phyloP scores from a whole-genome alignment of 345 rosid genomes.

The Populus deltoides region DNA sequence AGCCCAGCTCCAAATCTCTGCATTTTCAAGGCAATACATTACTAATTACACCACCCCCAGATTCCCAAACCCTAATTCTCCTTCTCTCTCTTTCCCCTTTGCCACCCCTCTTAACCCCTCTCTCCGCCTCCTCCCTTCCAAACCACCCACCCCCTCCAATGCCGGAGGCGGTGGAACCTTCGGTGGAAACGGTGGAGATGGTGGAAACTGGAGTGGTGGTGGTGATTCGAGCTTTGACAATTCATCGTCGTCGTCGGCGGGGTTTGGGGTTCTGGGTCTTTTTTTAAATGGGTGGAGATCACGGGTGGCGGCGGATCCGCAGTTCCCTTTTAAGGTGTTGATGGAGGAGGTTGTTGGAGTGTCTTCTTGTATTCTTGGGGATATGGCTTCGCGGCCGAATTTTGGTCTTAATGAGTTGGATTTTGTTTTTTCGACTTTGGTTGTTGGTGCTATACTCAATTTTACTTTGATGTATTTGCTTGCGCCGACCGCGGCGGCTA shows the following conservation, averaged over 20 bases:
- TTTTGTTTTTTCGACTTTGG: conserved; percentile 84
- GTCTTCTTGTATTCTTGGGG: conserved; percentile 79
- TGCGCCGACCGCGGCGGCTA: conserved; percentile 63
- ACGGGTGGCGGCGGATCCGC: conserved; percentile 89
- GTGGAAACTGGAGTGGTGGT: conserved; percentile 1
- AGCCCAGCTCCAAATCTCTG: conserved; percentile 13
- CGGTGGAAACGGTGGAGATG: conserved; percentile 1
- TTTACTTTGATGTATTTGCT: conserved; percentile 89
- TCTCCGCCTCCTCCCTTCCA: conserved; percentile 10
- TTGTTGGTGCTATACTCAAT: conserved; percentile 84
- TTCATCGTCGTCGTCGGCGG: conserved; percentile 25
- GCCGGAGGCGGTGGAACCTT: conserved; percentile 17
- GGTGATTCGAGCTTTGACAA: conserved; percentile 13
- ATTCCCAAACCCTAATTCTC: neutral
- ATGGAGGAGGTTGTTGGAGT: conserved; percentile 98
- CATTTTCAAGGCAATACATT: neutral
- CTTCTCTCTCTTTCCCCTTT: conserved; percentile 2
- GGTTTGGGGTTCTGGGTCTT: conserved; percentile 59
- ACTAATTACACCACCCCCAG: neutral
- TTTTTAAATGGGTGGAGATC: conserved; percentile 84
- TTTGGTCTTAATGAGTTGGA: conserved; percentile 94
- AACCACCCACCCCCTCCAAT: neutral
- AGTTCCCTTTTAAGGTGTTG: conserved; percentile 87
- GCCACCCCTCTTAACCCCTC: conserved; percentile 5
- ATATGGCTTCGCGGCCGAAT: conserved; percentile 96